Base-by-base conservation (phyloP, 2,329 filamentous ascomycete species). In the Lecanicillium sp. region DNA sequence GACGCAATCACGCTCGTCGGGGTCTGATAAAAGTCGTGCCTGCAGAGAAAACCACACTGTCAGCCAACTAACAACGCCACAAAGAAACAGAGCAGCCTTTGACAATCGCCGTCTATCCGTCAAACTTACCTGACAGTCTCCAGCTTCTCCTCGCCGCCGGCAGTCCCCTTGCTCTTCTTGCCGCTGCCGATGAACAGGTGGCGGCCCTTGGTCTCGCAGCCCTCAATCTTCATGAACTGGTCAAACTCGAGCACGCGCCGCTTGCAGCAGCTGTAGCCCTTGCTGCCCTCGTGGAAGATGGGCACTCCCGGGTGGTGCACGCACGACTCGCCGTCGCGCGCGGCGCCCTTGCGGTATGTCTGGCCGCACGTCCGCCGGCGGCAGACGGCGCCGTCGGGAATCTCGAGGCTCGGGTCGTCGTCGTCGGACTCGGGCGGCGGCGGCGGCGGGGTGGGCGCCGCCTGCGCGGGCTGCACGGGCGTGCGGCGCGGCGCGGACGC, bases 181-280 rank as follows among this genome's bases (percentile, higher is more conserved):
- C 81, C 87, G 55, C 77, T 86, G 4, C 87, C 87, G 27, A 97
- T 77, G 60, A 96, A 98, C 55, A 95, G 68, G 72, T 98, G 93
- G 51, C 78, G 75, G 36, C 75, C 72, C 68, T 90, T 93, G 36
- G 85, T 90, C 64, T 82, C 83, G 70, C 93, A 98, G 1, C 93
- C 93, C 58, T 87, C 83, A 51, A 98, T 91, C 68, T 87, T 93
- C 83, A 98, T 83, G 69, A 98, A 98, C 67, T 97, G 86, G 65
- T 98, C 90, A 67, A 98, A 98, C 63, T 98, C 93, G 51, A 98
- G 71, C 50, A 98, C 93, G 30, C 90, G 79, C 59, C 89, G 77
- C 78, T 97, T 97, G 72, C 93, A 98, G 74, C 93, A 98, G 51
- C 83, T 90, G 77, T 93, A 98, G 1, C 93, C 93, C 73, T 98